phyloP scores from a whole-genome alignment of 345 rosid genomes.

The Xanthoceras sorbifolium region DNA sequence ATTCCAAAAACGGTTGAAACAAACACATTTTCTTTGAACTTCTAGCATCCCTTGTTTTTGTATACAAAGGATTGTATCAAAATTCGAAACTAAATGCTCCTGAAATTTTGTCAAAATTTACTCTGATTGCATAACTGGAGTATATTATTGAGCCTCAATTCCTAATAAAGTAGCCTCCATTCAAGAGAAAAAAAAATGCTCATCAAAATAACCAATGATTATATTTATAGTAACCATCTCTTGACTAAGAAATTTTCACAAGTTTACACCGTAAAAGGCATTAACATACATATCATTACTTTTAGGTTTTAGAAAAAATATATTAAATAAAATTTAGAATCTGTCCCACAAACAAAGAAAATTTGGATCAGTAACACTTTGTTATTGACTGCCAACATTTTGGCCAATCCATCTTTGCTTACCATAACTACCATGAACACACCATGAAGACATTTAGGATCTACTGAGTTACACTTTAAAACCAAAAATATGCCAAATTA shows the following conservation, averaged over 20 bases:
- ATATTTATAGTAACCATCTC: neutral
- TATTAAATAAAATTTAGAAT: neutral
- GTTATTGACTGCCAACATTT: neutral
- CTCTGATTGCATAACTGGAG: neutral
- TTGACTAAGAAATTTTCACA: neutral
- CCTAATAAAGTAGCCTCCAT: neutral
- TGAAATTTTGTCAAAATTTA: no score
- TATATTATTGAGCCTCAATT: neutral
- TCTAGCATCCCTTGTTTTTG: no score
- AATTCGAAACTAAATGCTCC: no score
- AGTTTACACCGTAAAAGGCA: neutral
- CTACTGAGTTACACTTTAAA: no score
- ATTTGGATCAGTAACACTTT: neutral
- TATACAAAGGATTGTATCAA: no score
- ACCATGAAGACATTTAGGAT: no score
- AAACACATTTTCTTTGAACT: no score
- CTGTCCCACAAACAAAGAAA: neutral
- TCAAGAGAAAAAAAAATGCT: neutral
- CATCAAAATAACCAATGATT: neutral
- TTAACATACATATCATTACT: neutral
- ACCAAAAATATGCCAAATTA: neutral
- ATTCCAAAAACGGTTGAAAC: no score
- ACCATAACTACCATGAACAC: no score
- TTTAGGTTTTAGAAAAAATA: neutral
- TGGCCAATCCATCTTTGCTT: no score